Percentiles rank a stretch among this genome's conserved stretches.
These are phyloP conservation scores for Stagonosporopsis rhizophila DNA, from an alignment of 2,329 filamentous ascomycete species.

Conservation along the genomic window DNA sequence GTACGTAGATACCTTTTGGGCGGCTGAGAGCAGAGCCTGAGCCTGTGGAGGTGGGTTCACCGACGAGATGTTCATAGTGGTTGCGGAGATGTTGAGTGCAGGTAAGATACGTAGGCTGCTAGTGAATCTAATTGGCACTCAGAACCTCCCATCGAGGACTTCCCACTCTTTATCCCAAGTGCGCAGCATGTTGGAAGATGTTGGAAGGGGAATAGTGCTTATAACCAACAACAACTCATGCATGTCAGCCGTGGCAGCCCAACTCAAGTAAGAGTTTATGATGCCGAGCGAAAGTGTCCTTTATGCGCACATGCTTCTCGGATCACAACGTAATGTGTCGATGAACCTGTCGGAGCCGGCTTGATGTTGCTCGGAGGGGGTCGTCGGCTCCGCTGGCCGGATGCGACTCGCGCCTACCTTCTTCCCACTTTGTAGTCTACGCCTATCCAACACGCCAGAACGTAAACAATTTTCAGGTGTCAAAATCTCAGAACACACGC, in stretches of 20 bases:
- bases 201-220: constrained; percentile 10
- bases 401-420: background rate
- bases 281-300: background rate
- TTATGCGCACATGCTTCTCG: background rate
- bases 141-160: background rate
- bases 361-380: background rate
- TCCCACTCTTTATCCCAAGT: background rate
- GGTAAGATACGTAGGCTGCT: background rate
- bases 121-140: background rate
- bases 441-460: background rate
- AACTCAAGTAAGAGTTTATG: background rate
- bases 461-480: background rate
- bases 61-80: constrained; percentile 25
- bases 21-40: constrained; percentile 28
- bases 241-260: background rate
- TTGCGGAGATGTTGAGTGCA: background rate
- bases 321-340: background rate
- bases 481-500: background rate
- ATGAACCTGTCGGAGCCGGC: constrained; percentile 5
- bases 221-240: background rate
- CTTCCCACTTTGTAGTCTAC: background rate
- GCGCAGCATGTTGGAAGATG: background rate
- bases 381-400: constrained; percentile 11
- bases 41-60: constrained; percentile 33
- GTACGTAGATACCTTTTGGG: constrained; percentile 38